Percentiles rank a stretch among this genome's conserved stretches.
These are phyloP conservation scores for Thelephora terrestris DNA, from an alignment of 1,284 basidiomycete genomes.

Conservation along the genomic window DNA sequence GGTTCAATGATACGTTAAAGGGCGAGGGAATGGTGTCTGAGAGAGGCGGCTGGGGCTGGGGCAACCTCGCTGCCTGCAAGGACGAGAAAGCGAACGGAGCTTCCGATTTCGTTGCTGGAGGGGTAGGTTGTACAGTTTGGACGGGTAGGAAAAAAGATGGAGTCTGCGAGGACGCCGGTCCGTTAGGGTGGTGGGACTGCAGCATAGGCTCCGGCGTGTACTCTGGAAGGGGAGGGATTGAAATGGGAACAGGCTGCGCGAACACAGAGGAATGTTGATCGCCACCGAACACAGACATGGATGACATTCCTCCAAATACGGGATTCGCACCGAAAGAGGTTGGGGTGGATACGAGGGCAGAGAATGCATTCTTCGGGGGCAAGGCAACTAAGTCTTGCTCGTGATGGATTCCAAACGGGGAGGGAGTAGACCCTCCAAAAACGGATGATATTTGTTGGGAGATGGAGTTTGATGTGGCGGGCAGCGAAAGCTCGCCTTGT, in stretches of 20 bases:
- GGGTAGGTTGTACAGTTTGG: not conserved
- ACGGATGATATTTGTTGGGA: not conserved
- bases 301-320: constrained; percentile 19
- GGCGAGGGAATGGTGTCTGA: constrained; percentile 8
- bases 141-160: too few species aligned
- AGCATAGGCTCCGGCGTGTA: too few species aligned
- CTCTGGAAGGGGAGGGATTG: not conserved
- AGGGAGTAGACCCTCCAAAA: not conserved
- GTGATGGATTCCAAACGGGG: not conserved
- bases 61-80: not conserved
- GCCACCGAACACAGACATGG: constrained; percentile 13
- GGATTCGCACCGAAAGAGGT: constrained; percentile 17
- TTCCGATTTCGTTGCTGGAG: not conserved
- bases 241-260: too few species aligned
- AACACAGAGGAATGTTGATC: not conserved
- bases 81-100: not conserved
- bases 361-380: constrained; percentile 28
- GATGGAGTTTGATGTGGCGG: not conserved
- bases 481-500: not conserved
- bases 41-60: constrained; percentile 2
- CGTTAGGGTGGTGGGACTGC: too few species aligned
- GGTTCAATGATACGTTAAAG: constrained; percentile 13
- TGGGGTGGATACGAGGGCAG: constrained; percentile 16
- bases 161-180: too few species aligned
- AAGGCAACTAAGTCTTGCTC: not conserved